Evolutionary conservation across 78 protist genomes (phyloP).

Genomic region (Pigoraptor vietnamica): DNA sequence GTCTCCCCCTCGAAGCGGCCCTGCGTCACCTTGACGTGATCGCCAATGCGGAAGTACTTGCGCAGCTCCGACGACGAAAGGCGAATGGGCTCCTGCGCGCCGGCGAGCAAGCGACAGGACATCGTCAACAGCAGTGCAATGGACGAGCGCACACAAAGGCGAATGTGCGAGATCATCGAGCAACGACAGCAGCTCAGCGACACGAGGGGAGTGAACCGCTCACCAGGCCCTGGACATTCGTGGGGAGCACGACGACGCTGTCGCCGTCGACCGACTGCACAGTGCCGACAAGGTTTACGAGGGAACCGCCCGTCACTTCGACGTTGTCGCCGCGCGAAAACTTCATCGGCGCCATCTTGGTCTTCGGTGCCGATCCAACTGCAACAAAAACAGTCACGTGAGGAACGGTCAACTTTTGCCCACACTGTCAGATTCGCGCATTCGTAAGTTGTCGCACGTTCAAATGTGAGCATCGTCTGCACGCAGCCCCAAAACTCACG

Average conservation of each 20-base stretch:
- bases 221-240: conserved; percentile 19
- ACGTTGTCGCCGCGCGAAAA: conserved; percentile 52
- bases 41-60: conserved; percentile 51
- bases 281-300: conserved; percentile 34
- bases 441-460: no score
- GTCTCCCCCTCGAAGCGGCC: conserved; percentile 63
- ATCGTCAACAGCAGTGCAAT: background rate
- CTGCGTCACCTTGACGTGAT: conserved; percentile 51
- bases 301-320: conserved; percentile 46
- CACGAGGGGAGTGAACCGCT: no score
- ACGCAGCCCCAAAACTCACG: no score
- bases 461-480: no score
- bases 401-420: no score
- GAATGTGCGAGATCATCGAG: background rate
- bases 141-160: background rate
- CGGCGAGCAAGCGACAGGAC: no score
- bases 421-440: no score
- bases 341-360: background rate
- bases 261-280: conserved; percentile 50
- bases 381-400: no score
- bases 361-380: no score
- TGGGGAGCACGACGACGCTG: conserved; percentile 18
- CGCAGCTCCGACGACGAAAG: conserved; percentile 36
- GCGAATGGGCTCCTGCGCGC: conserved; percentile 10
- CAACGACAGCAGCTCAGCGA: no score